phyloP scores from a whole-genome alignment of 768 basidiomycete species.

The Lactarius quietus region DNA sequence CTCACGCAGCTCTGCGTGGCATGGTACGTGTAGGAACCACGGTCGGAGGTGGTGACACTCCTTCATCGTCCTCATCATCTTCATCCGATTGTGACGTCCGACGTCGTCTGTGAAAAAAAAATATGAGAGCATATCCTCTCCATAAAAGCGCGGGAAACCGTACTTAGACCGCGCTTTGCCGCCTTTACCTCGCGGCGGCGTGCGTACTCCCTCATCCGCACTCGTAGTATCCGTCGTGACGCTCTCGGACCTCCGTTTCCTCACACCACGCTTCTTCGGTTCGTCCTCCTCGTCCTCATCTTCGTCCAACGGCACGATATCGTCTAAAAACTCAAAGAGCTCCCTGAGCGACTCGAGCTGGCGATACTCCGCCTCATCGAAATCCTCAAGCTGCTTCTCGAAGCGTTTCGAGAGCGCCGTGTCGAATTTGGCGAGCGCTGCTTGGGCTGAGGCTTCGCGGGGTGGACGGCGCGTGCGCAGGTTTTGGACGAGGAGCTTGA shows the following conservation, averaged over 20 bases:
- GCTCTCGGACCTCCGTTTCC: constrained; percentile 59
- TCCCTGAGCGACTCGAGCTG: constrained; percentile 59
- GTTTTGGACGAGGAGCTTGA: constrained; percentile 60
- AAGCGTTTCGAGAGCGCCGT: constrained; percentile 64
- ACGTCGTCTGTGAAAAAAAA: constrained; percentile 41
- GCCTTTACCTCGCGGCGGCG: constrained; percentile 34
- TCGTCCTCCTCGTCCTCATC: constrained; percentile 44
- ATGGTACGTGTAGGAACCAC: constrained; percentile 47
- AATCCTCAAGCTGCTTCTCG: constrained; percentile 62
- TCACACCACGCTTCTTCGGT: constrained; percentile 36
- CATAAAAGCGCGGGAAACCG: background rate
- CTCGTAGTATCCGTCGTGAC: constrained; percentile 43
- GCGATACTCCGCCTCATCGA: constrained; percentile 68
- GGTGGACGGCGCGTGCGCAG: constrained; percentile 57
- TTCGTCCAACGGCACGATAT: constrained; percentile 65
- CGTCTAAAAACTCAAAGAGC: constrained; percentile 68
- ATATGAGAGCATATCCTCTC: background rate
- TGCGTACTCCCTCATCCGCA: constrained; percentile 29
- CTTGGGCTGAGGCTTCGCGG: constrained; percentile 56
- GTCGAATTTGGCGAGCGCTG: constrained; percentile 72
- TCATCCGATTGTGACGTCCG: constrained; percentile 53
- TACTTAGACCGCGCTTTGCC: constrained; percentile 36
- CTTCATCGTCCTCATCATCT: constrained; percentile 32
- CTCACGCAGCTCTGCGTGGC: constrained; percentile 60
- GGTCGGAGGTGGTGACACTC: constrained; percentile 36